These are phyloP conservation scores for Zoysia matrella DNA, from an alignment of 202 grass and related monocot species.

Conservation along the genomic window DNA sequence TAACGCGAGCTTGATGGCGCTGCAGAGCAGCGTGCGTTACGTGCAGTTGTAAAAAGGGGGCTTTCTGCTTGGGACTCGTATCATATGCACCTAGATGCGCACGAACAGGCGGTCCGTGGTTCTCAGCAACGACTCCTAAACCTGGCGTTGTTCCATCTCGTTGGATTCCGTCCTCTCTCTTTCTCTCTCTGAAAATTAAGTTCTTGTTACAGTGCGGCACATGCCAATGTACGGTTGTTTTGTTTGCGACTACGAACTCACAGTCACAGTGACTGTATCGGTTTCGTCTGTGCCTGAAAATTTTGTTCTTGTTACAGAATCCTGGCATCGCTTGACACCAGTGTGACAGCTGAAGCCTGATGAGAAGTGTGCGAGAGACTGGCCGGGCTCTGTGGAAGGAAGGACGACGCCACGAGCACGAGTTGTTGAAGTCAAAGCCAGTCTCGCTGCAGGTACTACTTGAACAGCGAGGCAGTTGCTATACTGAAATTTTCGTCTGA, in stretches of 20 bases:
- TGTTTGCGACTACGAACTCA: background rate
- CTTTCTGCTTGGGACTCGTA: background rate
- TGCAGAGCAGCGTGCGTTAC: no score
- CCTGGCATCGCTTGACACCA: constrained; percentile 39
- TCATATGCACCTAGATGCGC: background rate
- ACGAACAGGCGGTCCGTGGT: background rate
- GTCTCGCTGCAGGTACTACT: background rate
- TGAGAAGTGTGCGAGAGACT: background rate
- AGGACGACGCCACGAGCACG: background rate
- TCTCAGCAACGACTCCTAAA: background rate
- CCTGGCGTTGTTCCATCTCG: background rate
- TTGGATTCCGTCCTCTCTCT: constrained; percentile 35
- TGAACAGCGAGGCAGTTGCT: background rate
- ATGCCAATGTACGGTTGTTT: background rate
- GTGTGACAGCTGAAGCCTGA: constrained; percentile 15
- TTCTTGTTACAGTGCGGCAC: background rate
- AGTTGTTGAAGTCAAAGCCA: constrained; percentile 24
- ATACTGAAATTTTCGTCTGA: background rate
- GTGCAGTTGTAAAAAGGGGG: background rate
- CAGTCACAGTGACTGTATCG: background rate
- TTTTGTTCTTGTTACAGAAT: background rate
- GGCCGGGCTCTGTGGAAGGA: background rate
- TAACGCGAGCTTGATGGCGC: no score
- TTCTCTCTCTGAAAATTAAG: background rate
- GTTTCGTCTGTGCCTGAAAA: no score